Base-by-base conservation (phyloP, 192 early-diverging fungal species). In the Spizellomyces punctatus region DNA sequence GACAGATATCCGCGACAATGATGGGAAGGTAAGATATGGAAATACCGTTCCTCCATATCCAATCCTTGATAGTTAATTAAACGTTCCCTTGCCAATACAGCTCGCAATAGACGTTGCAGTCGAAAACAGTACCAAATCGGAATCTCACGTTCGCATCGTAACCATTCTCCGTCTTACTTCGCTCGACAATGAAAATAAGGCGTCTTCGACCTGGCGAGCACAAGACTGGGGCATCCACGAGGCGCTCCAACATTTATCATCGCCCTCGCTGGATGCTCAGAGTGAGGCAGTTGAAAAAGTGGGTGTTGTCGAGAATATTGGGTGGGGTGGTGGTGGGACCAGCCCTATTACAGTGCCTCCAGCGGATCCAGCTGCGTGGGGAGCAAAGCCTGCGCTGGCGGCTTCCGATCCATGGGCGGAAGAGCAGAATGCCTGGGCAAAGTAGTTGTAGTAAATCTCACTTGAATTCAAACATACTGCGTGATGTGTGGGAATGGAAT, bases 1-100 rank as follows among this genome's bases (percentile, higher is more conserved):
- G 46, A 87, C 83, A 56, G 91, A 92, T 64, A 78, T 90, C 17
- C 82, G 84, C n/a, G 89, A 93, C 67, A 86, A 79, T n/a, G 80
- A 85, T 49, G 86, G 89, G 10, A 73, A 75, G 66, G 68, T 70
- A 57, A 3, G 55, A 27, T 2, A 3, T 36, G 27, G 3, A 36
- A 36, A 36, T 36, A 36, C 27, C 59, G 12, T 61, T 61, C 36
- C 22, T 27, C 10, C 36, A 61, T 5, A 10, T 22, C 12, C 4
- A 61, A 22, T 16, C 2, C 12, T 2, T 14, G 2, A 27, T 2
- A 0, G 14, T n/a, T 12, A 12, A 1, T 61, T 1, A 61, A 14
- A 36, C 12, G 17, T 0, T 19, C 59, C 27, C 10, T 12, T 12
- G 10, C 27, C 59, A 61, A 14, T 36, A 12, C 59, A 61, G 59